Base-by-base conservation (phyloP, 2,329 filamentous ascomycete genomes). In the Diaporthe citrichinensis region DNA sequence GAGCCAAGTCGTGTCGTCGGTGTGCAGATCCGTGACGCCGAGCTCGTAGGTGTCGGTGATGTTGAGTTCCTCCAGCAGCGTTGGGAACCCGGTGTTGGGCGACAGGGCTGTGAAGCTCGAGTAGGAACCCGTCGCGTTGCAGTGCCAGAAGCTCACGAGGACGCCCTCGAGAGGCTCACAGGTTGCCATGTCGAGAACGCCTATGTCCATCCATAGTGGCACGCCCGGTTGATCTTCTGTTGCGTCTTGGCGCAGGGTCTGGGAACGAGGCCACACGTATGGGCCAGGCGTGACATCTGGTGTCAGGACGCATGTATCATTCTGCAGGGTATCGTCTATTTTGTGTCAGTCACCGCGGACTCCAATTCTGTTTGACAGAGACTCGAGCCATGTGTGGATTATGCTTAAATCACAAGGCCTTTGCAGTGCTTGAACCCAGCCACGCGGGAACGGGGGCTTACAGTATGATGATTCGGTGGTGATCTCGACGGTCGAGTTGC, bases 131-230 rank as follows among this genome's bases (percentile, higher is more conserved):
- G 72, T 69, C 1, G 72, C 72, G 46, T 73, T 62, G 58, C 58
- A 75, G 61, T 75, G 74, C 74, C 74, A 75, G 39, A 75, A 75
- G 74, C 53, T 68, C 8, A 75, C 74, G 1, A 75, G 59, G 2
- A 67, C 74, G 3, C 65, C 59, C 8, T 67, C 59, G 17, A 75
- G 74, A 2, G 74, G 74, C 53, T 75, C 74, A n/a, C 74, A 75
- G 28, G 74, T 75, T 1, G 49, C 69, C 46, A 75, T 72, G 41
- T 75, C 74, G 14, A 75, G 59, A 20, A 75, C 61, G 7, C 74
- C 74, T 17, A 75, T 28, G 25, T 75, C 74, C 41, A 75, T 55
- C 58, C 51, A 72, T 9, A 75, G 28, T n/a, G 74, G 74, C 1
- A 75, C 61, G 14, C 74, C 74, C 15, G 59, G 31, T 23, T 75